Conservation (phyloP, 345 rosid genomes). For the Syzygium jambos region DNA sequence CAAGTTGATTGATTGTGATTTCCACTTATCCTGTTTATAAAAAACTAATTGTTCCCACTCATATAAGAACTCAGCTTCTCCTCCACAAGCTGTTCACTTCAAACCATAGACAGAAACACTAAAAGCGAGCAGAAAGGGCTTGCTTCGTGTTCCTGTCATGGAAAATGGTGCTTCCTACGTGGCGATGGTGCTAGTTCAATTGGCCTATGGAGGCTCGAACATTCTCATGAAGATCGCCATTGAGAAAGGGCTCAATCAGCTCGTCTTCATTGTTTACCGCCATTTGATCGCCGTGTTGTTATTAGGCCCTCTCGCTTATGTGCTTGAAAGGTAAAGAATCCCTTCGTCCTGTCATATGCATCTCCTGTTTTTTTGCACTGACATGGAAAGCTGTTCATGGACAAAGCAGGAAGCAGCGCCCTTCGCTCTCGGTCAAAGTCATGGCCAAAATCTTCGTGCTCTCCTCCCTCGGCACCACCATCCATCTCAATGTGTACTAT, state of each 20-base stretch:
- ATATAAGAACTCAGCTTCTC: neutral
- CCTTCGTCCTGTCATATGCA: neutral
- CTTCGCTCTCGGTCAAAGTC: slow-evolving; percentile 17
- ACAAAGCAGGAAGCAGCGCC: slow-evolving; percentile 27
- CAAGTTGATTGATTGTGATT: neutral
- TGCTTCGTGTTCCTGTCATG: slow-evolving; percentile 5
- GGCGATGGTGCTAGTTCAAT: slow-evolving; percentile 24
- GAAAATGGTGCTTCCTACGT: slow-evolving; percentile 4
- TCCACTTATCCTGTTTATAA: neutral
- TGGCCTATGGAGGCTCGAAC: slow-evolving; percentile 30
- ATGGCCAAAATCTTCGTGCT: slow-evolving; percentile 28
- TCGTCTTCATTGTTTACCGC: slow-evolving; percentile 31
- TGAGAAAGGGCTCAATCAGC: slow-evolving; percentile 21
- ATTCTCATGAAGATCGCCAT: slow-evolving; percentile 33
- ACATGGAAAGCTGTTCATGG: neutral
- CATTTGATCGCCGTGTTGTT: slow-evolving; percentile 25
- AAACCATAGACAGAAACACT: neutral
- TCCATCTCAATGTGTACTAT: slow-evolving; percentile 33
- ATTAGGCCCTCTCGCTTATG: slow-evolving; percentile 27
- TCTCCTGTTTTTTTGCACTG: neutral
- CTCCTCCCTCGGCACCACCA: slow-evolving; percentile 26
- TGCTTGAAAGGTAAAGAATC: slow-evolving; percentile 29
- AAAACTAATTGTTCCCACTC: neutral
- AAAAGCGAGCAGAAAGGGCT: neutral
- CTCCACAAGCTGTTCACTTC: neutral